Conservation (phyloP, 371 early-diverging fungal species). For the Mortierella sp. region DNA sequence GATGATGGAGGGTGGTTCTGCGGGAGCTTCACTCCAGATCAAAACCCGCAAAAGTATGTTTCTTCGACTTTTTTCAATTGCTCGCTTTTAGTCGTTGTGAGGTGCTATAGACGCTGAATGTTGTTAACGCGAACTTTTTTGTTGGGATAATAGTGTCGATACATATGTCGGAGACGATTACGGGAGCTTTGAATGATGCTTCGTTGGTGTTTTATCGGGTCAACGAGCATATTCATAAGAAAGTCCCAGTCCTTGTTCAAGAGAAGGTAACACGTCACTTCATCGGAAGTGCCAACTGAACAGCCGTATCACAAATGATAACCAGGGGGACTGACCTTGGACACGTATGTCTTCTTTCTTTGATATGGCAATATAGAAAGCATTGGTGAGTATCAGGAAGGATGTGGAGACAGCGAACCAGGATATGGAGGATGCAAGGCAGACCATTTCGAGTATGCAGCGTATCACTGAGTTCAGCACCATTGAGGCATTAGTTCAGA, state of each 20-base stretch:
- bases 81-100: background rate
- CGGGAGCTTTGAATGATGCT: constrained; percentile 33
- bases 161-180: constrained; percentile 37
- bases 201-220: constrained; percentile 47
- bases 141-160: constrained; percentile 21
- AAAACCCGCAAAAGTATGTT: constrained; percentile 43
- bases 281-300: background rate
- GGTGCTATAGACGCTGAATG: background rate
- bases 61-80: background rate
- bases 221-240: constrained; percentile 53
- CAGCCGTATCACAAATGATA: background rate
- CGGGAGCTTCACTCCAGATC: constrained; percentile 19
- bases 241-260: constrained; percentile 40
- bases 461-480: constrained; percentile 32
- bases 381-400: constrained; percentile 20
- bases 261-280: constrained; percentile 32
- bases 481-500: constrained; percentile 39
- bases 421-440: constrained; percentile 50
- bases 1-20: constrained; percentile 30
- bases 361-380: constrained; percentile 22
- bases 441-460: constrained; percentile 37
- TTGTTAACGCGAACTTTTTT: background rate
- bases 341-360: background rate
- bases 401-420: constrained; percentile 43
- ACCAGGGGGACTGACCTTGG: background rate